Conservation (phyloP, 2,329 filamentous ascomycete species). For the Fusarium mundagurra region DNA sequence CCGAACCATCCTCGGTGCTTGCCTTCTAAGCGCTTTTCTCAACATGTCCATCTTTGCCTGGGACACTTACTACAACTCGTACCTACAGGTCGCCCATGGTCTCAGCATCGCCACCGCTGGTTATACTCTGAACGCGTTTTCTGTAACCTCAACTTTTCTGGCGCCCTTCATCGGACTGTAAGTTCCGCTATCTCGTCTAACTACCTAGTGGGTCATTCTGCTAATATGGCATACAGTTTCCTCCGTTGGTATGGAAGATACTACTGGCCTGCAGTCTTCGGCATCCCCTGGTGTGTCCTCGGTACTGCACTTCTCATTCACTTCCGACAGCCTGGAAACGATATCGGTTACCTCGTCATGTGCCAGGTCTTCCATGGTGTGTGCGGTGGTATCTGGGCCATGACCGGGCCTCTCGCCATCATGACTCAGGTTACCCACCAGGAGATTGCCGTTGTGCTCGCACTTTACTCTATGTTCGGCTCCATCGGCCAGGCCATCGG, state of each 20-base stretch:
- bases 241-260: slow-evolving; percentile 61
- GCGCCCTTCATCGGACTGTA: slow-evolving; percentile 56
- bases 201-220: too few relatives aligned
- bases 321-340: slow-evolving; percentile 48
- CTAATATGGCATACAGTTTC: slow-evolving; percentile 38
- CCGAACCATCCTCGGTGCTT: slow-evolving; percentile 60
- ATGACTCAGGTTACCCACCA: slow-evolving; percentile 45
- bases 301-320: slow-evolving; percentile 57
- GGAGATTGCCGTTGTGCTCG: slow-evolving; percentile 47
- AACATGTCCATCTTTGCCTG: slow-evolving; percentile 53
- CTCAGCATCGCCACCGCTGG: slow-evolving; percentile 57
- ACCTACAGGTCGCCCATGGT: slow-evolving; percentile 61
- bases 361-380: slow-evolving; percentile 62
- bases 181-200: slow-evolving; percentile 23
- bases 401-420: slow-evolving; percentile 42
- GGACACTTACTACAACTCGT: slow-evolving; percentile 61
- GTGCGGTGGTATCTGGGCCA: slow-evolving; percentile 62
- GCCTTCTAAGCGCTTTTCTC: slow-evolving; percentile 50
- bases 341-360: slow-evolving; percentile 58
- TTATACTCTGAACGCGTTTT: slow-evolving; percentile 60
- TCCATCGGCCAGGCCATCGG: slow-evolving; percentile 48
- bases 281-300: slow-evolving; percentile 63
- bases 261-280: slow-evolving; percentile 59
- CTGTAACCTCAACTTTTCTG: slow-evolving; percentile 59
- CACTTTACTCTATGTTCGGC: slow-evolving; percentile 44